phyloP scores from a whole-genome alignment of 768 basidiomycete species.

The Hericium rajendrae region DNA sequence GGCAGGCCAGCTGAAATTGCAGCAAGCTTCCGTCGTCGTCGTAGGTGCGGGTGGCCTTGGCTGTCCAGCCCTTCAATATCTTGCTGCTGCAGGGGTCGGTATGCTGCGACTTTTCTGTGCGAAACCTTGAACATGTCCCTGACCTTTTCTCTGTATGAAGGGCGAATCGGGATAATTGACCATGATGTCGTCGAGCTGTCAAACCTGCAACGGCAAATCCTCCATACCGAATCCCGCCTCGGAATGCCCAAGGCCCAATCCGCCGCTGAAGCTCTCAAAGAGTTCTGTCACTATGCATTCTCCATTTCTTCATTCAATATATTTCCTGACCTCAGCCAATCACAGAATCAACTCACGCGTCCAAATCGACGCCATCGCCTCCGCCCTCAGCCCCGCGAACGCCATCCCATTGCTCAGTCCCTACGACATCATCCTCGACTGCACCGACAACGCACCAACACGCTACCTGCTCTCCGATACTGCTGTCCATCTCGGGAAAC shows the following conservation, averaged over 20 bases:
- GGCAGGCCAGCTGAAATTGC: conserved; percentile 77
- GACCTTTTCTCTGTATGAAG: conserved; percentile 27
- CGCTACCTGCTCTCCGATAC: conserved; percentile 90
- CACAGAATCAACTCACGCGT: conserved; percentile 67
- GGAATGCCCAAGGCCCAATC: conserved; percentile 78
- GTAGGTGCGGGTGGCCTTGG: conserved; percentile 95
- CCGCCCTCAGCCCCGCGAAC: conserved; percentile 50
- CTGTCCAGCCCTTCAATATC: conserved; percentile 91
- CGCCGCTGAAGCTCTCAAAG: conserved; percentile 57
- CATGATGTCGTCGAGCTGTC: conserved; percentile 82
- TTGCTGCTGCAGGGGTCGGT: conserved; percentile 91
- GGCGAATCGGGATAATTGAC: conserved; percentile 79
- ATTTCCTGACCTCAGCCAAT: conserved; percentile 1
- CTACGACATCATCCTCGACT: conserved; percentile 82
- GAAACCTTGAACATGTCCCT: conserved; percentile 2
- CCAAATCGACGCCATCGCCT: conserved; percentile 42
- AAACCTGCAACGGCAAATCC: conserved; percentile 89
- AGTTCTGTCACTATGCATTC: conserved; percentile 32
- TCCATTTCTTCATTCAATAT: not conserved
- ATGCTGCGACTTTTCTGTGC: conserved; percentile 18
- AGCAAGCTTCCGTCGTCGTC: conserved; percentile 66
- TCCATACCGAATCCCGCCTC: conserved; percentile 65
- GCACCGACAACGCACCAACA: conserved; percentile 88
- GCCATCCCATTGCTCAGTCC: conserved; percentile 48
- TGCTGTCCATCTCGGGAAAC: conserved; percentile 62